Evolutionary conservation across 2,329 filamentous ascomycete genomes (phyloP).

Genomic region (Aspergillus fumigatus): DNA sequence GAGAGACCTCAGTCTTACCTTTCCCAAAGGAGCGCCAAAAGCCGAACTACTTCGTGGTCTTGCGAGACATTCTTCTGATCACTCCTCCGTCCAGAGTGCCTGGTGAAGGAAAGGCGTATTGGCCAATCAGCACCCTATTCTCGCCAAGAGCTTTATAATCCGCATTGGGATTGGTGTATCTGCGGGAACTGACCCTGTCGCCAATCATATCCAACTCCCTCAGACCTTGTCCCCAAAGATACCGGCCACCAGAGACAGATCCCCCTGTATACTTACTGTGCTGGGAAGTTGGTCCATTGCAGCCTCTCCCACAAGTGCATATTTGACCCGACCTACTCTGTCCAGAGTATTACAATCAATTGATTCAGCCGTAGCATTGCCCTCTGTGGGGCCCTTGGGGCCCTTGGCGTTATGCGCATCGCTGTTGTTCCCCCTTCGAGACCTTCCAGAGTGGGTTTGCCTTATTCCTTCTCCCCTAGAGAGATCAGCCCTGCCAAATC

Average conservation of each 20-base stretch:
- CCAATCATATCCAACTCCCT: background rate
- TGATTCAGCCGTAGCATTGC: background rate
- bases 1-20: no score
- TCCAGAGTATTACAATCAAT: no score
- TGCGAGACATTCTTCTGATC: background rate
- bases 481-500: background rate
- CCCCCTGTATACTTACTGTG: background rate
- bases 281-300: background rate
- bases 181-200: background rate
- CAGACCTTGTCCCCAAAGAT: background rate
- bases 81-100: no score
- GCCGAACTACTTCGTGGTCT: background rate
- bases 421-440: background rate
- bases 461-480: background rate
- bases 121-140: background rate
- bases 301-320: background rate
- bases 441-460: background rate
- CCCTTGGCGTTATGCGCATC: background rate
- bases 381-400: background rate
- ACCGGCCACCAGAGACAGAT: no score
- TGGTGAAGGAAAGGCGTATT: background rate
- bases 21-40: no score
- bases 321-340: no score
- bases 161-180: background rate
- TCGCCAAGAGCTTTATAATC: background rate